Evolutionary conservation across 495 filamentous ascomycete species (phyloP).

Genomic region (Podospora tetraspora): DNA sequence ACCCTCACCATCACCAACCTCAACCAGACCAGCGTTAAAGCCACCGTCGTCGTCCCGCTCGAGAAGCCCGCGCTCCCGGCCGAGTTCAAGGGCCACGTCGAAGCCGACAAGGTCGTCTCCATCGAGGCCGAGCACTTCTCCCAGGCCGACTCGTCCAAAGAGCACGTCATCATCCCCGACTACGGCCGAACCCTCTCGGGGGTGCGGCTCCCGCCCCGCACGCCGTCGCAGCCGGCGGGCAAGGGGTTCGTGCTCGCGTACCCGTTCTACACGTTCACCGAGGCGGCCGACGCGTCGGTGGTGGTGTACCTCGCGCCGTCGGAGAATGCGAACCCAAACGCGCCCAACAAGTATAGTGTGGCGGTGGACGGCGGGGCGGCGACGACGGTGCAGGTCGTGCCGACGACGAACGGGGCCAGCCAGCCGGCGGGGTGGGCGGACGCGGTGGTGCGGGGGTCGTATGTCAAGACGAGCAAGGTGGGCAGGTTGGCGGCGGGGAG

Average conservation of each 20-base stretch:
- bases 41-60: conserved; percentile 49
- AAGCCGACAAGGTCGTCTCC: conserved; percentile 46
- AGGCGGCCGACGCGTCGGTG: conserved; percentile 38
- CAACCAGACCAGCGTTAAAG: conserved; percentile 35
- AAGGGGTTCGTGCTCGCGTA: conserved; percentile 50
- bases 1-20: conserved; percentile 38
- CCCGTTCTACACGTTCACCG: conserved; percentile 52
- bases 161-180: conserved; percentile 41
- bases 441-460: conserved; percentile 48
- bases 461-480: conserved; percentile 45
- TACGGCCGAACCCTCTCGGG: conserved; percentile 52
- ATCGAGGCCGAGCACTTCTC: conserved; percentile 54
- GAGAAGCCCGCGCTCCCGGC: conserved; percentile 43
- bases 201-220: conserved; percentile 44
- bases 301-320: conserved; percentile 51
- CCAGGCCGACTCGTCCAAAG: conserved; percentile 26
- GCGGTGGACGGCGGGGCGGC: conserved; percentile 42
- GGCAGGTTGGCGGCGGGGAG: conserved; percentile 34
- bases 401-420: conserved; percentile 33
- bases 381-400: conserved; percentile 45
- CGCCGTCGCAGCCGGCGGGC: conserved; percentile 35
- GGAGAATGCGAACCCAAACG: conserved; percentile 47
- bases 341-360: conserved; percentile 51
- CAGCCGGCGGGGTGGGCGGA: conserved; percentile 49
- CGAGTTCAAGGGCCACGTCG: conserved; percentile 54